Conservation (phyloP, 768 basidiomycete species). For the Psilocybe sp. region DNA sequence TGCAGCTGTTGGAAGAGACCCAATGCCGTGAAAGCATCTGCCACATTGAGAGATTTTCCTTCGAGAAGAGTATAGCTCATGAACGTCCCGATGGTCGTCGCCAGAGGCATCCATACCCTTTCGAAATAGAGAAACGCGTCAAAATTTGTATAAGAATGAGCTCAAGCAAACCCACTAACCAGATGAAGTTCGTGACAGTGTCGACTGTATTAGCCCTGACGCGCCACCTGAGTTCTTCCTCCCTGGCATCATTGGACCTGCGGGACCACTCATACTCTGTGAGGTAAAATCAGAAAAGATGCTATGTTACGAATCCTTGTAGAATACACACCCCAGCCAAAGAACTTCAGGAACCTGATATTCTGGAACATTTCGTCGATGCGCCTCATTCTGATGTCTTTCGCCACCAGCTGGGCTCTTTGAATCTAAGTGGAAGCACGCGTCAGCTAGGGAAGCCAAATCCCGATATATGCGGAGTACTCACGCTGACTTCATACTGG, state of each 20-base stretch:
- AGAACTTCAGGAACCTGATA: constrained; percentile 71
- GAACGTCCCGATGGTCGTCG: constrained; percentile 61
- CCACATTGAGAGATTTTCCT: constrained; percentile 64
- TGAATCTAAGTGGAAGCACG: constrained; percentile 41
- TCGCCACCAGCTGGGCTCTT: constrained; percentile 55
- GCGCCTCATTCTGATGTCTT: constrained; percentile 64
- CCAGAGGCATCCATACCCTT: constrained; percentile 77
- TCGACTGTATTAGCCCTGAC: constrained; percentile 62
- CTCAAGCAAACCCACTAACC: constrained; percentile 29
- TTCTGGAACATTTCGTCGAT: constrained; percentile 80
- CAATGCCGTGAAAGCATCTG: constrained; percentile 79
- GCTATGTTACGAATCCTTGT: not conserved
- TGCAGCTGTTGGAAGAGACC: constrained; percentile 74
- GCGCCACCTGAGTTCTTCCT: constrained; percentile 65
- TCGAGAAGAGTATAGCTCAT: constrained; percentile 68
- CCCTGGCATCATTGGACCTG: constrained; percentile 49
- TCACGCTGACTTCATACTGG: constrained; percentile 60
- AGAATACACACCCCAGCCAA: constrained; percentile 61
- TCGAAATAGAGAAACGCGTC: constrained; percentile 1
- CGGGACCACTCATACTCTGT: constrained; percentile 60
- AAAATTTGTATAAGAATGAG: constrained; percentile 8
- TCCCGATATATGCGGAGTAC: constrained; percentile 15
- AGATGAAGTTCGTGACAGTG: constrained; percentile 66
- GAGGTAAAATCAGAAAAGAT: not conserved
- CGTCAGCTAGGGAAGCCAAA: not conserved